Base-by-base conservation (phyloP, 192 early-diverging fungal genomes). In the Lobosporangium transversale region DNA sequence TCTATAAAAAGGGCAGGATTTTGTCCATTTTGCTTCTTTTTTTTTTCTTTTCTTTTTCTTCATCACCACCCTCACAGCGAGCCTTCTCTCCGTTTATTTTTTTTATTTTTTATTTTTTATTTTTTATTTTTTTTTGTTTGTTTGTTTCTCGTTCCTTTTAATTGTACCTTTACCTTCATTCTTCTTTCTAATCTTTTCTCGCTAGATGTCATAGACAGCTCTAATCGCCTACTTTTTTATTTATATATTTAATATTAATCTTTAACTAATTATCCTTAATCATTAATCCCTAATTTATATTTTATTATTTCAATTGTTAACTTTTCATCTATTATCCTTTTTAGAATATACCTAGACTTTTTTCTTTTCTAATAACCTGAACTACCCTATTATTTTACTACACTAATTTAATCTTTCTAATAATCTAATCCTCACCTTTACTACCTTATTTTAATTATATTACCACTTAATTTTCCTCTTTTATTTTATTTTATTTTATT, bases 61-160 rank as follows among this genome's bases (percentile, higher is more conserved):
- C 37, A 40, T 40, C 37, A 40, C 14, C 37, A 7, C 30, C 4
- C 27, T 26, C 50, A n/a, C 31, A 18, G 10, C 30, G 53, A 55
- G 20, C 53, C 20, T 26, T 26, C 4, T 60, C 7, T 50, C 8
- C 15, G 36, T 52, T 15, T 53, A 1, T 27, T 40, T 20, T 52
- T 2, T 53, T 15, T 18, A 23, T 37, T 37, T 11, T 53, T 32
- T 7, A 4, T 31, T 21, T 29, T 3, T 1, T 42, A 35, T 35
- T 45, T 64, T 54, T 2, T 21, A 21, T 37, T 47, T 54, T 47
- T 47, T 20, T 43, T 40, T 40, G n/a, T 23, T 40, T 57, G 20
- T 23, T 58, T 58, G 26, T 15, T 58, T 3, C 31, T 45, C 31
- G 2, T 58, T 45, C 18, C 26, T 40, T 57, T 36, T 40, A 30